Conservation (phyloP, 305 asterid species). For the Fraxinus albicans region DNA sequence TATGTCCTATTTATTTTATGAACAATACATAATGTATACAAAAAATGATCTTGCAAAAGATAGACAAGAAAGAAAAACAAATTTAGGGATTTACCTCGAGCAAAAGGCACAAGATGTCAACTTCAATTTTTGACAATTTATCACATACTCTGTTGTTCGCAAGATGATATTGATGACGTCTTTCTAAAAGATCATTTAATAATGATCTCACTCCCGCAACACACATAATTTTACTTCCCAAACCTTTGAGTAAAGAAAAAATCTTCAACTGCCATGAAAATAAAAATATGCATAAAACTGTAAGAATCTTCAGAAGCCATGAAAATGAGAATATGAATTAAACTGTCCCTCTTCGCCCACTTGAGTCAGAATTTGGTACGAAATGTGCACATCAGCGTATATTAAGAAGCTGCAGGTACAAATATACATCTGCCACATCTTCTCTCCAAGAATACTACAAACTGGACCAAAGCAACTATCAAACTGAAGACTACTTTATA, state of each 20-base stretch:
- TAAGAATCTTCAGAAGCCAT: slow-evolving; percentile 66
- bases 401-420: neutral
- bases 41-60: neutral
- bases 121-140: slow-evolving; percentile 60
- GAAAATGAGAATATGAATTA: slow-evolving; percentile 22
- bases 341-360: slow-evolving; percentile 7
- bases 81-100: slow-evolving; percentile 57
- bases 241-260: slow-evolving; percentile 61
- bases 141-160: slow-evolving; percentile 32
- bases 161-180: slow-evolving; percentile 44
- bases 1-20: slow-evolving; percentile 1
- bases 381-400: neutral
- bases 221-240: slow-evolving; percentile 58
- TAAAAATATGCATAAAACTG: slow-evolving; percentile 5
- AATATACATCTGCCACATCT: neutral
- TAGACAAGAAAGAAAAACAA: neutral
- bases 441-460: slow-evolving; percentile 4
- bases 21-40: neutral
- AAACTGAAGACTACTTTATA: slow-evolving; percentile 15
- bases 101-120: slow-evolving; percentile 65
- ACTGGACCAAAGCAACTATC: slow-evolving; percentile 19
- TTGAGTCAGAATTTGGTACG: slow-evolving; percentile 7
- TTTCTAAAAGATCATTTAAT: slow-evolving; percentile 57
- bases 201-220: slow-evolving; percentile 51
- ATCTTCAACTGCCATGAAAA: slow-evolving; percentile 65